Evolutionary conservation across 2,329 filamentous ascomycete genomes (phyloP).

Genomic region (Coniochaeta prunicola): DNA sequence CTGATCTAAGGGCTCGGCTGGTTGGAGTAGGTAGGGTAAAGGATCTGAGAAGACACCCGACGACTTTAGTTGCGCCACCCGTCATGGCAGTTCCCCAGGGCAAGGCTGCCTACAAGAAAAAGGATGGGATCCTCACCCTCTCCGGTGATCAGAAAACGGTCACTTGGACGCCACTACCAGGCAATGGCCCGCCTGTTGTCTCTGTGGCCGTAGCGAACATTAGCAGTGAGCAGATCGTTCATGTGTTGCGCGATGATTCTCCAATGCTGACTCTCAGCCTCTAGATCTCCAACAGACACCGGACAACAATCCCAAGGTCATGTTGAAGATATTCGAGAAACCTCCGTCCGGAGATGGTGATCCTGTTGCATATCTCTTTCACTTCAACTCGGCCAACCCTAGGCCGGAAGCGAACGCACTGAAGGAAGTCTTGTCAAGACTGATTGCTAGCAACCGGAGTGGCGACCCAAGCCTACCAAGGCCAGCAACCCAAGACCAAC

Average conservation of each 20-base stretch:
- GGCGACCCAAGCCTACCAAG: slow-evolving; percentile 44
- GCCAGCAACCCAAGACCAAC: slow-evolving; percentile 25
- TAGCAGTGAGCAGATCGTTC: slow-evolving; percentile 55
- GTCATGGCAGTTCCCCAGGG: slow-evolving; percentile 42
- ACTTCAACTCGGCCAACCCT: slow-evolving; percentile 76
- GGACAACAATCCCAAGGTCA: slow-evolving; percentile 79
- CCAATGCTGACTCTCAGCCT: not conserved
- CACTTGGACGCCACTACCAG: slow-evolving; percentile 70
- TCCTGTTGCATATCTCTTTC: slow-evolving; percentile 72
- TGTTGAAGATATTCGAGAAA: slow-evolving; percentile 85
- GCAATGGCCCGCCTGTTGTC: slow-evolving; percentile 56
- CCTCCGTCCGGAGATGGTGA: slow-evolving; percentile 44
- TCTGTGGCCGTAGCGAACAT: slow-evolving; percentile 69
- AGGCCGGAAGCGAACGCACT: slow-evolving; percentile 78
- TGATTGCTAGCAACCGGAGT: slow-evolving; percentile 64
- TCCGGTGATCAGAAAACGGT: slow-evolving; percentile 66
- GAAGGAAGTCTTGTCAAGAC: slow-evolving; percentile 71
- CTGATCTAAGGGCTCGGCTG: not conserved
- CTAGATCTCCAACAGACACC: slow-evolving; percentile 92
- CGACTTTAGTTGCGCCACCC: not conserved
- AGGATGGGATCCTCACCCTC: slow-evolving; percentile 77
- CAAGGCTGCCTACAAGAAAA: slow-evolving; percentile 76
- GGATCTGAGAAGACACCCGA: not conserved
- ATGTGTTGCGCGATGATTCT: not conserved
- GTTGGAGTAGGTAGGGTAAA: not conserved